Evolutionary conservation across 139 green algal species (phyloP).

Genomic region (Chlamydomonas eustigma): DNA sequence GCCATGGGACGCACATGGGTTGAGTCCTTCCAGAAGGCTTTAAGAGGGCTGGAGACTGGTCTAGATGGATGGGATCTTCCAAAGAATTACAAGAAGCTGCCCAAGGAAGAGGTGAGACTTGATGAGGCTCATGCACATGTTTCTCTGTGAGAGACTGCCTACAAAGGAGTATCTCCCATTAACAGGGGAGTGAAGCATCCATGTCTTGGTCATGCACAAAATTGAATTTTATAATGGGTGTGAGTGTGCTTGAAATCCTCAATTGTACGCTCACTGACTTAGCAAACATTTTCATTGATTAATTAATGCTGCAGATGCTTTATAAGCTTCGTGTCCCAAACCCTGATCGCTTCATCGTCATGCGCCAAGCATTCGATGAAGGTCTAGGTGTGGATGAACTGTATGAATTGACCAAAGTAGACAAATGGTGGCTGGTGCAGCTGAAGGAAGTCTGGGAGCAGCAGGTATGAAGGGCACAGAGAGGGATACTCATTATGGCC

Average conservation of each 20-base stretch:
- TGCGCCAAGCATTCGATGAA: conserved; percentile 88
- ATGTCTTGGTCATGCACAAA: too few relatives aligned
- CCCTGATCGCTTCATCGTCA: conserved; percentile 79
- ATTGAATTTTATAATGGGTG: too few relatives aligned
- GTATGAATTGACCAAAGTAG: conserved; percentile 89
- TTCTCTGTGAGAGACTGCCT: too few relatives aligned
- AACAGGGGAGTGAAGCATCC: too few relatives aligned
- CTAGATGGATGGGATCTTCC: conserved; percentile 84
- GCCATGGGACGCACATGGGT: conserved; percentile 73
- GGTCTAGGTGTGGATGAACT: conserved; percentile 76
- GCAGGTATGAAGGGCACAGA: background rate
- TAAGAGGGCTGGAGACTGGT: conserved; percentile 7
- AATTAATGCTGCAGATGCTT: too few relatives aligned
- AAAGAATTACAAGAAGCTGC: conserved; percentile 71
- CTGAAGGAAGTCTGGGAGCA: conserved; percentile 60
- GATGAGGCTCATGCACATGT: too few relatives aligned
- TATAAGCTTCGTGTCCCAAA: conserved; percentile 87
- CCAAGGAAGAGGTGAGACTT: conserved; percentile 65
- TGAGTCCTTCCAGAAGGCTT: conserved; percentile 54
- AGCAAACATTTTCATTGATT: too few relatives aligned
- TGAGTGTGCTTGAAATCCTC: too few relatives aligned
- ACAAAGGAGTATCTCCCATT: too few relatives aligned
- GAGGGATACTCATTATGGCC: too few relatives aligned
- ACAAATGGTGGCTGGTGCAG: conserved; percentile 95
- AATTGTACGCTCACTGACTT: too few relatives aligned